Evolutionary conservation across 345 rosid species (phyloP).

Genomic region (Schrenkiella parvula): DNA sequence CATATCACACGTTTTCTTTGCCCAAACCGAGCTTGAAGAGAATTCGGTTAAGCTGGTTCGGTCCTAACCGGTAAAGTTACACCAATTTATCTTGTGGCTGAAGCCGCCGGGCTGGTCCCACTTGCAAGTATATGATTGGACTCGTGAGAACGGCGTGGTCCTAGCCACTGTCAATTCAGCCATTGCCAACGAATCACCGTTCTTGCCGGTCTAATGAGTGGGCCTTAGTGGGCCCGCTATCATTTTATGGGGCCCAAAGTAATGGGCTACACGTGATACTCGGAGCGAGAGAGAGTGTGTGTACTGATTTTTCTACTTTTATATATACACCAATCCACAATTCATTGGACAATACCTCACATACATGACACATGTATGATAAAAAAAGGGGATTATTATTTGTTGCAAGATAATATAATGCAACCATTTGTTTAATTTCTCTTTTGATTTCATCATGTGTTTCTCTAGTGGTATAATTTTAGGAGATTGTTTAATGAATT

Average conservation of each 20-base stretch:
- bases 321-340: conserved; percentile 1
- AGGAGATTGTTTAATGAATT: neutral
- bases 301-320: neutral
- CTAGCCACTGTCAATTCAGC: conserved; percentile 35
- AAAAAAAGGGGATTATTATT: neutral
- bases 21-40: neutral
- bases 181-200: conserved; percentile 29
- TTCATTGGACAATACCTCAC: neutral
- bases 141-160: conserved; percentile 34
- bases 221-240: conserved; percentile 9
- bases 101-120: conserved; percentile 32
- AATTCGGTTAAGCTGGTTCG: conserved; percentile 13
- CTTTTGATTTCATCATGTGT: neutral
- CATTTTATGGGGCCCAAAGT: conserved; percentile 10
- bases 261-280: conserved; percentile 31
- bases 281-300: conserved; percentile 8
- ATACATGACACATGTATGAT: conserved; percentile 2
- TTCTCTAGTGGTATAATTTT: neutral
- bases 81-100: conserved; percentile 19
- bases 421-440: neutral
- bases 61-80: conserved; percentile 15
- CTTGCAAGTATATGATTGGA: conserved; percentile 23
- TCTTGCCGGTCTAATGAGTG: conserved; percentile 18
- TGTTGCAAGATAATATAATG: neutral
- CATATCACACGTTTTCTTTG: conserved; percentile 18